A percentile compares a stretch with the other conserved stretches of the same genome.
Evolutionary conservation across 2,329 filamentous ascomycete genomes (phyloP).

Genomic region (Neobulgaria alba): DNA sequence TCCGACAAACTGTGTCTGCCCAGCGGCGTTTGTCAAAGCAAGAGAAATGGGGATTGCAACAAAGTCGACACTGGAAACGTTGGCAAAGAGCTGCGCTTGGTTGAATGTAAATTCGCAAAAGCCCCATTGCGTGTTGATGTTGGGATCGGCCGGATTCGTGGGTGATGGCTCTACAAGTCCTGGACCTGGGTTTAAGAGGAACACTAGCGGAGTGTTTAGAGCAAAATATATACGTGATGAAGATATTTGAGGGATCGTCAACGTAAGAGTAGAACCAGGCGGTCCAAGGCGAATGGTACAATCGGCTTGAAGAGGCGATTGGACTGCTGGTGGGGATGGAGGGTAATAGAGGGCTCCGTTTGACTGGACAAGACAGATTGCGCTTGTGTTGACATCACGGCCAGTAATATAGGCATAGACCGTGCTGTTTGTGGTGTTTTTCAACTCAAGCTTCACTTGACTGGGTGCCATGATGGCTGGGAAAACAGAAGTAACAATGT

Average conservation of each 20-base stretch:
- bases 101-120: slow-evolving; percentile 66
- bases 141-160: slow-evolving; percentile 53
- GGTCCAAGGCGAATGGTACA: slow-evolving; percentile 55
- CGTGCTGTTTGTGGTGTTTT: background rate
- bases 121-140: slow-evolving; percentile 52
- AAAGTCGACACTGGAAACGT: slow-evolving; percentile 68
- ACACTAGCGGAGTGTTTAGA: slow-evolving; percentile 49
- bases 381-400: slow-evolving; percentile 48
- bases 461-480: background rate
- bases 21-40: slow-evolving; percentile 35
- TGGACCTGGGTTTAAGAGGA: slow-evolving; percentile 57
- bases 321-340: slow-evolving; percentile 41
- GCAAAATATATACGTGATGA: slow-evolving; percentile 66
- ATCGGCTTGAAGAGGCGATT: slow-evolving; percentile 44
- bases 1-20: slow-evolving; percentile 37
- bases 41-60: slow-evolving; percentile 52
- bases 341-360: slow-evolving; percentile 58
- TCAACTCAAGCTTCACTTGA: background rate
- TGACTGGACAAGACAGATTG: slow-evolving; percentile 51
- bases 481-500: too few species aligned
- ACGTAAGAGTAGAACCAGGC: slow-evolving; percentile 47
- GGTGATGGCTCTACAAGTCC: slow-evolving; percentile 67
- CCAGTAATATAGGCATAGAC: slow-evolving; percentile 66
- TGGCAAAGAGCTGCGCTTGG: slow-evolving; percentile 50
- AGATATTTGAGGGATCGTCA: slow-evolving; percentile 60